phyloP scores from a whole-genome alignment of 2,329 filamentous ascomycete species.

The Claviceps digitariae region DNA sequence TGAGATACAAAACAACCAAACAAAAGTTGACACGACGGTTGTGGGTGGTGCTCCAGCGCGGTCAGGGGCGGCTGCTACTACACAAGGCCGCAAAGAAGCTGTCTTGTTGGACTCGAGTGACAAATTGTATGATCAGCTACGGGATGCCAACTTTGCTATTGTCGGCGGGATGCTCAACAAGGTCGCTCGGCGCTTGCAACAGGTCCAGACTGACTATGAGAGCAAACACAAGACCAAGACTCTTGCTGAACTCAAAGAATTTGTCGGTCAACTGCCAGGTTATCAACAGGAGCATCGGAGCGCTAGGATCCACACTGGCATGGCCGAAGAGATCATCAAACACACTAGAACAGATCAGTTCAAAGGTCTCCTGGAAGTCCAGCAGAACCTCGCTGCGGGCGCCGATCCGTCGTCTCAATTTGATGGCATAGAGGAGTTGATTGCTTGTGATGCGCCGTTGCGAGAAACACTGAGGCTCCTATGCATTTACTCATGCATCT shows the following conservation, averaged over 20 bases:
- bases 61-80: constrained; percentile 39
- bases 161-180: constrained; percentile 83
- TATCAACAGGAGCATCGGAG: constrained; percentile 91
- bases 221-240: constrained; percentile 79
- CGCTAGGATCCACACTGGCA: constrained; percentile 77
- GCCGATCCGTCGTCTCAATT: constrained; percentile 81
- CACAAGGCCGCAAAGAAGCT: constrained; percentile 64
- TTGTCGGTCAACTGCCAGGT: constrained; percentile 82
- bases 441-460: constrained; percentile 71
- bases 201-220: constrained; percentile 76
- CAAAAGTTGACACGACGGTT: constrained; percentile 82
- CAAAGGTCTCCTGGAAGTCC: constrained; percentile 76
- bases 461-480: constrained; percentile 71
- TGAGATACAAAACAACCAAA: constrained; percentile 81
- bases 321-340: constrained; percentile 93
- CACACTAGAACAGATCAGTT: constrained; percentile 83
- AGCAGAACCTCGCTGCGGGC: constrained; percentile 88
- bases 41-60: constrained; percentile 63
- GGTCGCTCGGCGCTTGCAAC: constrained; percentile 72
- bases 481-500: constrained; percentile 83
- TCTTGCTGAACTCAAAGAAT: constrained; percentile 81
- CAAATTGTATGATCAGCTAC: constrained; percentile 72
- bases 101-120: constrained; percentile 82
- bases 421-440: constrained; percentile 86
- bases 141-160: constrained; percentile 90